phyloP scores from a whole-genome alignment of 768 basidiomycete species.

The Tylopilus sp. region DNA sequence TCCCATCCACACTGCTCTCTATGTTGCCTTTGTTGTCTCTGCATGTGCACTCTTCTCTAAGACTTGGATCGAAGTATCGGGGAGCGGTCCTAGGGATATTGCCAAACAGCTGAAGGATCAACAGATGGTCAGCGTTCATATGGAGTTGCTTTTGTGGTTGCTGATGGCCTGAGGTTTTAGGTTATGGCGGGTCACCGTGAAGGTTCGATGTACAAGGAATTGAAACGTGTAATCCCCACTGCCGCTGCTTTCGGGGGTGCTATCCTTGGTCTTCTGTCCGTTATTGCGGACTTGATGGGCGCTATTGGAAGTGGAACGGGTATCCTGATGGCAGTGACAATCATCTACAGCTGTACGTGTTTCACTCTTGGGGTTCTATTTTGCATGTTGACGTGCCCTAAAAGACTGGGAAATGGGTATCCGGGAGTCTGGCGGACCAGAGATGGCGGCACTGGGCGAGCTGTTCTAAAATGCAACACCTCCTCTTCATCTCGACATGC shows the following conservation, averaged over 20 bases:
- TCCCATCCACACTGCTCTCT: slow-evolving; percentile 89
- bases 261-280: slow-evolving; percentile 88
- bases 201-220: slow-evolving; percentile 98
- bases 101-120: slow-evolving; percentile 99
- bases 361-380: background rate
- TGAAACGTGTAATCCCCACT: slow-evolving; percentile 96
- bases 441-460: slow-evolving; percentile 79
- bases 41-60: slow-evolving; percentile 98
- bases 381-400: background rate
- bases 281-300: slow-evolving; percentile 91
- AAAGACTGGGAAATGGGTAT: slow-evolving; percentile 93
- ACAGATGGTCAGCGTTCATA: slow-evolving; percentile 65
- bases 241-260: slow-evolving; percentile 97
- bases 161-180: slow-evolving; percentile 29
- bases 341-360: slow-evolving; percentile 75
- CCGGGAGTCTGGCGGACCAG: slow-evolving; percentile 75
- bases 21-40: slow-evolving; percentile 88
- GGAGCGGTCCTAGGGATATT: slow-evolving; percentile 91
- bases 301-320: slow-evolving; percentile 95
- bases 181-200: slow-evolving; percentile 91
- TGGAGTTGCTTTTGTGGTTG: background rate
- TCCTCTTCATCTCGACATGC: background rate
- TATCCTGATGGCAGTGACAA: slow-evolving; percentile 97
- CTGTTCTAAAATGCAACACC: slow-evolving; percentile 47
- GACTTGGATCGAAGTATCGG: slow-evolving; percentile 99